Percentiles rank a stretch among this genome's conserved stretches.
Conservation (phyloP, 768 basidiomycete species). For the Hericium coralloides region DNA sequence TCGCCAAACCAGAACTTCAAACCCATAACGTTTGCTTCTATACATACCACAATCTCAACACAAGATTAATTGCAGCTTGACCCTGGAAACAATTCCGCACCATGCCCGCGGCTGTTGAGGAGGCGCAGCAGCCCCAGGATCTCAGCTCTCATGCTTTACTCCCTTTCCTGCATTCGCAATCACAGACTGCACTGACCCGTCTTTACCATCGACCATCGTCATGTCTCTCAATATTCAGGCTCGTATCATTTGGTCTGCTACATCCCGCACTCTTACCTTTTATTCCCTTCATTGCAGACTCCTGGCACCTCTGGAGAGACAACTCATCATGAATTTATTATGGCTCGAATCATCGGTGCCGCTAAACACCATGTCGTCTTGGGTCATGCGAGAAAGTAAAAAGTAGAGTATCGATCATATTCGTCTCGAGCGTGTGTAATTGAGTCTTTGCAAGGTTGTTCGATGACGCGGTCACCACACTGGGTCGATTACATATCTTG, state of each 20-base stretch:
- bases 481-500: conserved; percentile 64
- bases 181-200: conserved; percentile 66
- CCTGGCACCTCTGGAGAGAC: conserved; percentile 69
- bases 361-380: conserved; percentile 58
- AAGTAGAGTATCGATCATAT: conserved; percentile 34
- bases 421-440: conserved; percentile 1
- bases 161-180: conserved; percentile 74
- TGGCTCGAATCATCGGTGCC: conserved; percentile 79
- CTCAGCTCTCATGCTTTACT: conserved; percentile 47
- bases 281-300: conserved; percentile 35
- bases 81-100: not conserved
- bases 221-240: conserved; percentile 89
- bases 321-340: conserved; percentile 78
- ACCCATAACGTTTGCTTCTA: too few species aligned
- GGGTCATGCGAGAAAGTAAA: conserved; percentile 69
- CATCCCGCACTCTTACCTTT: not conserved
- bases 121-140: conserved; percentile 4
- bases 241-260: conserved; percentile 8
- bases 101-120: conserved; percentile 8
- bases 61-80: not conserved
- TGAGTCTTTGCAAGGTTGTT: conserved; percentile 46
- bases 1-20: too few species aligned
- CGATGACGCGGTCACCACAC: conserved; percentile 53
- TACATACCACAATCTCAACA: too few species aligned
- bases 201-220: conserved; percentile 82